Evolutionary conservation across 768 basidiomycete species (phyloP), one percentile per base, ranked within the genome.

Genomic region (Pholiota molesta): DNA sequence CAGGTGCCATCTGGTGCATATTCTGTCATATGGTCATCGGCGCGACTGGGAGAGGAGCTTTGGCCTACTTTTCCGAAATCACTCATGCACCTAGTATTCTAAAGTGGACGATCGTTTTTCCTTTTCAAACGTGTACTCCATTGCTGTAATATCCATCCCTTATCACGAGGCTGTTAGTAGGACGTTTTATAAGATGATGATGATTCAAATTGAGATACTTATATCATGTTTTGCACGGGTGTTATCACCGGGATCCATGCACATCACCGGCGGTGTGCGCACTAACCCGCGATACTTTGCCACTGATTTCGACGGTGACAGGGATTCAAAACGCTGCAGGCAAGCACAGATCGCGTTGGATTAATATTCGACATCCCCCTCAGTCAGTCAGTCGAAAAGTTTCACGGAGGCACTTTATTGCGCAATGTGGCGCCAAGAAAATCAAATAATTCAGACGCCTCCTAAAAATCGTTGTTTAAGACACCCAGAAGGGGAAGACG

Each of bases 1-100:
- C 45, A 56, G 31, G 44, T 61, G 44, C 60, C 60, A 61, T 52
- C 59, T 60, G 63, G 59, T 64, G 60, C 57, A 65, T 39, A 40
- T 39, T 61, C 63, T 61, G 44, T 56, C 60, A 61, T 61, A 61
- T 61, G 60, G 55, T 21, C 53, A 58, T 58, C 47, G 33, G 35
- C 57, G 31, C 45, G 33, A 49, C 45, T 52, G 44, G 11, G 19
- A 39, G 35, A 52, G 39, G 58, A 39, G 42, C n/a, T 49, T 31
- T 59, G 19, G 51, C 10, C 59, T 17, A 29, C 52, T 42, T 54
- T 21, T 53, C 37, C 51, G 51, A 60, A 58, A 21, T 51, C 57
- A 51, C 19, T 19, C 23, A 21, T 26, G 47, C 47, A 49, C 23
- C 13, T 39, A 51, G 57, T 47, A 51, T 58, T 33, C 47, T 33